Conservation (phyloP, 257 asterid species). For the Fraxinus americana region DNA sequence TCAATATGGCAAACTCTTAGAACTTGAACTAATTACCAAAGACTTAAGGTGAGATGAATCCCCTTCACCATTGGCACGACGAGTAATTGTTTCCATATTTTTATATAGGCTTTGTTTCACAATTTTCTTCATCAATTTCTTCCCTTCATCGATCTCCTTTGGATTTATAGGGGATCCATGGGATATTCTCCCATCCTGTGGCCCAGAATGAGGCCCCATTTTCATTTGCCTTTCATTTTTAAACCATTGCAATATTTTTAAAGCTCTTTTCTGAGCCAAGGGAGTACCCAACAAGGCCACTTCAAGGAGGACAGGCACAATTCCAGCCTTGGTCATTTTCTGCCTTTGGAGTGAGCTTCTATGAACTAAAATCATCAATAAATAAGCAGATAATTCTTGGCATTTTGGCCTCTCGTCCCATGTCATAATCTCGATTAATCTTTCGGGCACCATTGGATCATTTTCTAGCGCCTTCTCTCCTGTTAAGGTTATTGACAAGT, state of each 20-base stretch:
- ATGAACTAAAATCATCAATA: constrained; percentile 85
- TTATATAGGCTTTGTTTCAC: constrained; percentile 74
- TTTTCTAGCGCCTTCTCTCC: constrained; percentile 73
- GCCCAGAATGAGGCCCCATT: constrained; percentile 88
- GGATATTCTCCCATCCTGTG: constrained; percentile 54
- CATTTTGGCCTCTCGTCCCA: constrained; percentile 79
- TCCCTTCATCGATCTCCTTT: constrained; percentile 54
- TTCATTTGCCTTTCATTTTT: constrained; percentile 70
- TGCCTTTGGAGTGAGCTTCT: constrained; percentile 74
- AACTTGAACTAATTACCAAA: constrained; percentile 69
- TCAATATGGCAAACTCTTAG: constrained; percentile 82
- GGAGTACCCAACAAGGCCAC: constrained; percentile 83
- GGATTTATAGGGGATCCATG: constrained; percentile 44
- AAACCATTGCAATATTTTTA: constrained; percentile 85
- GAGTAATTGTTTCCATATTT: constrained; percentile 77
- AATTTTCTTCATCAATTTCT: constrained; percentile 68
- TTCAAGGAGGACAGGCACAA: constrained; percentile 80
- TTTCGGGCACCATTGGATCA: constrained; percentile 53
- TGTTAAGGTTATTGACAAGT: constrained; percentile 56
- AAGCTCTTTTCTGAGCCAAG: constrained; percentile 79
- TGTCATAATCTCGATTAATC: constrained; percentile 69
- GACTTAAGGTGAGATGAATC: constrained; percentile 60
- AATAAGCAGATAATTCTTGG: constrained; percentile 69
- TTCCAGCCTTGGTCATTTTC: constrained; percentile 79
- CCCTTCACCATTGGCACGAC: constrained; percentile 65